Evolutionary conservation across 306 rosid genomes (phyloP).

Genomic region (Lathyrus oleraceus): DNA sequence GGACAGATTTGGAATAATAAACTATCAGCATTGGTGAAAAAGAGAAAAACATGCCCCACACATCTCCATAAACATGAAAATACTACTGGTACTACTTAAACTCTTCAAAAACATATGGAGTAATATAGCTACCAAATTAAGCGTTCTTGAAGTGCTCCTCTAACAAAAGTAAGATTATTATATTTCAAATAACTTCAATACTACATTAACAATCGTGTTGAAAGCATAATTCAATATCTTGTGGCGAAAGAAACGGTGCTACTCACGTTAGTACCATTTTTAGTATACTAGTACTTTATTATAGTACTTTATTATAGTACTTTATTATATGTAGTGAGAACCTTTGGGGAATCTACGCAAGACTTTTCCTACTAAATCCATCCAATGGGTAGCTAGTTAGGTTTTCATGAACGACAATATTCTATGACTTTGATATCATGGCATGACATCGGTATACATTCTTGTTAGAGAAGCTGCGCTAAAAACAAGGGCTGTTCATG

Average conservation of each 20-base stretch:
- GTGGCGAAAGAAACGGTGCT: slow-evolving; percentile 62
- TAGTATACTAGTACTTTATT: no score
- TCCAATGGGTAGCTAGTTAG: not conserved
- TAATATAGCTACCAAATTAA: slow-evolving; percentile 14
- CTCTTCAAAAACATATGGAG: slow-evolving; percentile 15
- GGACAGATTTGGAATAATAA: slow-evolving; percentile 22
- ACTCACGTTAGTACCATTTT: slow-evolving; percentile 45
- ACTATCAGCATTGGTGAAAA: slow-evolving; percentile 20
- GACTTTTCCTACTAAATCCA: slow-evolving; percentile 18
- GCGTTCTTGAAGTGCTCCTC: slow-evolving; percentile 28
- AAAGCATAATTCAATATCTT: slow-evolving; percentile 48
- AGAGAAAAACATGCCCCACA: slow-evolving; percentile 32
- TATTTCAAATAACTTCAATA: not conserved
- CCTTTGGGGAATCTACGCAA: slow-evolving; percentile 37
- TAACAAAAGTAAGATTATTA: slow-evolving; percentile 27
- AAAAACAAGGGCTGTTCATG: not conserved
- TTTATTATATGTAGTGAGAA: slow-evolving; percentile 18
- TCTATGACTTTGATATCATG: not conserved
- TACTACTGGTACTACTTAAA: not conserved
- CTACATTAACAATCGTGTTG: slow-evolving; percentile 5
- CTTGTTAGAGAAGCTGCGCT: not conserved
- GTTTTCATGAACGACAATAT: not conserved
- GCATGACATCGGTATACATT: not conserved
- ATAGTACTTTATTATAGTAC: no score
- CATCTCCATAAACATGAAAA: slow-evolving; percentile 21